Conservation (phyloP, 352 stramenopile species). For the Phytophthora tentaculata region DNA sequence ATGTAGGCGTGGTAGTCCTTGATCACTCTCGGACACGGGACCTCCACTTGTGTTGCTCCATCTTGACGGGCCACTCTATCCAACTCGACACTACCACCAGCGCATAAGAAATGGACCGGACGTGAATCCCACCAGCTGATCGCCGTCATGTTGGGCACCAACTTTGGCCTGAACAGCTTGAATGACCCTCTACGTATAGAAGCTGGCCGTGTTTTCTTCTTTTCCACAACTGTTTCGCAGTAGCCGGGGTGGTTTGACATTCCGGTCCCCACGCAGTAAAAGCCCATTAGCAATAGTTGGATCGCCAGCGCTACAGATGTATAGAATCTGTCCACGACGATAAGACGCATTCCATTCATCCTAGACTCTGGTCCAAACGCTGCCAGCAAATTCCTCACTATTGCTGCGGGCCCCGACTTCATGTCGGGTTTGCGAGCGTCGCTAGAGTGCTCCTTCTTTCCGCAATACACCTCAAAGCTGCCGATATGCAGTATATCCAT, state of each 20-base stretch:
- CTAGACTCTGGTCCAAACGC: background rate
- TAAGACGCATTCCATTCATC: background rate
- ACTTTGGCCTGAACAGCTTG: background rate
- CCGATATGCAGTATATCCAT: background rate
- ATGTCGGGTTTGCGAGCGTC: background rate
- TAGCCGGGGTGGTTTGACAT: background rate
- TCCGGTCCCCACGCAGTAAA: background rate
- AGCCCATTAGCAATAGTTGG: background rate
- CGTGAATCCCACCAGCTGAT: background rate
- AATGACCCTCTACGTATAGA: background rate
- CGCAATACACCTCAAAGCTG: constrained; percentile 2
- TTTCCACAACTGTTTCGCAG: background rate
- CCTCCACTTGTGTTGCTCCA: background rate
- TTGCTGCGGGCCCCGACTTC: background rate
- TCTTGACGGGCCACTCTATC: background rate
- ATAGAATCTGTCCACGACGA: background rate
- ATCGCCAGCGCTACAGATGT: background rate
- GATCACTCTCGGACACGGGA: background rate
- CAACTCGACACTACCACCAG: background rate
- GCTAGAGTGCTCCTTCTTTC: background rate
- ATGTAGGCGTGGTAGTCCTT: background rate
- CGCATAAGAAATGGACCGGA: background rate
- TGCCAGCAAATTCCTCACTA: background rate
- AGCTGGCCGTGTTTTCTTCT: background rate
- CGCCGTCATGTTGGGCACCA: background rate